phyloP scores from a whole-genome alignment of 225 moss, liverwort and hornwort genomes.

The Antitrichia curtipendula region DNA sequence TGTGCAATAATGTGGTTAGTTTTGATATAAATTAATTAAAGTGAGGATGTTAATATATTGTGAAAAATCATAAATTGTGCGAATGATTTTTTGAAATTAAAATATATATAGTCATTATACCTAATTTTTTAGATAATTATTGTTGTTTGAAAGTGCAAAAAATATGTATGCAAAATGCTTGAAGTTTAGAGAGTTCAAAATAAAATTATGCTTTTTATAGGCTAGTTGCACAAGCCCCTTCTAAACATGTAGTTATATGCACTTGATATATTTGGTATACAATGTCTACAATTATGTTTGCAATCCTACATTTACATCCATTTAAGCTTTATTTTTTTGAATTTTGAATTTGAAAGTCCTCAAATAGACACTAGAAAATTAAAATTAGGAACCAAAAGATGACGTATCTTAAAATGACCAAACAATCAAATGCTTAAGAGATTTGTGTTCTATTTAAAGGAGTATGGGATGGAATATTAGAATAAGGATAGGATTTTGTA shows the following conservation, averaged over 20 bases:
- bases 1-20: background rate
- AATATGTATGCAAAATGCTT: background rate
- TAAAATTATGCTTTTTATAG: background rate
- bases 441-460: background rate
- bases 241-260: background rate
- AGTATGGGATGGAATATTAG: background rate
- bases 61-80: too few relatives aligned
- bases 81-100: background rate
- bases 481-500: background rate
- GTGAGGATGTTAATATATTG: background rate
- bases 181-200: background rate
- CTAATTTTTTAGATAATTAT: background rate
- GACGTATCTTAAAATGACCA: background rate
- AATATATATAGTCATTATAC: too few relatives aligned
- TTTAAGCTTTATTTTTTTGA: background rate
- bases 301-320: background rate
- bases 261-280: background rate
- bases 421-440: background rate
- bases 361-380: background rate
- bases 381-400: background rate
- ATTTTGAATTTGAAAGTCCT: too few relatives aligned
- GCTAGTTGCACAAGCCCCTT: rapidly evolving
- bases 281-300: background rate
- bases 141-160: background rate
- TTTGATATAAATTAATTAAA: background rate